phyloP scores from a whole-genome alignment of 441 rosid species.

The Pelargonium hybrid region DNA sequence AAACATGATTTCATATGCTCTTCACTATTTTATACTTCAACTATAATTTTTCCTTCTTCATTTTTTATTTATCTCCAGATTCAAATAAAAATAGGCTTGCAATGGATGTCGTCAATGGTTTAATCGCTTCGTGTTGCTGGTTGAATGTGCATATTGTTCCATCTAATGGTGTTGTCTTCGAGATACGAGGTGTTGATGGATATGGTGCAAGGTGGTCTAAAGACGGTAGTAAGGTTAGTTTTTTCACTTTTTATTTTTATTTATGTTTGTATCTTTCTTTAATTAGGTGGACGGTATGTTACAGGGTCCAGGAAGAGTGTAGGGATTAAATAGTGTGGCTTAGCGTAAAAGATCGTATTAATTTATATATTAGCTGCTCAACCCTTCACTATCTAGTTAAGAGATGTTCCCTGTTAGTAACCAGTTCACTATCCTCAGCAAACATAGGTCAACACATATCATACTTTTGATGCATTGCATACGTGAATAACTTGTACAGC shows the following conservation, averaged over 20 bases:
- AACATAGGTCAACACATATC: no score
- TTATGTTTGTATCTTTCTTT: neutral
- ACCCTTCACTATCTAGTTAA: no score
- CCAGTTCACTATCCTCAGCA: no score
- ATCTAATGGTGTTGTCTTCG: conserved; percentile 56
- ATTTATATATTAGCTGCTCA: no score
- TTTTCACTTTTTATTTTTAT: neutral
- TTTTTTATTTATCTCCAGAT: conserved; percentile 28
- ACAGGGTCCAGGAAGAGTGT: neutral
- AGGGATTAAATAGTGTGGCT: neutral
- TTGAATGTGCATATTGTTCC: conserved; percentile 51
- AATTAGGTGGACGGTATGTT: neutral
- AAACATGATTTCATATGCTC: neutral
- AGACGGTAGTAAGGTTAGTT: conserved; percentile 53
- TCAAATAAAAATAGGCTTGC: conserved; percentile 47
- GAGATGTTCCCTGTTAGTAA: no score
- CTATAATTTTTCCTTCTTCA: neutral
- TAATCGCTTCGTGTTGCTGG: conserved; percentile 48
- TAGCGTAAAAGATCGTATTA: no score
- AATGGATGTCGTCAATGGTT: conserved; percentile 29
- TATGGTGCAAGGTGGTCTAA: conserved; percentile 67
- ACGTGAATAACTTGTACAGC: no score
- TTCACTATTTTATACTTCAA: neutral
- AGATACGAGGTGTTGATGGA: conserved; percentile 54
- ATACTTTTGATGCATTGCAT: no score